Evolutionary conservation across 2,329 filamentous ascomycete species (phyloP), one percentile per base, ranked within the genome.

Genomic region (Ceratocystis huliohia): DNA sequence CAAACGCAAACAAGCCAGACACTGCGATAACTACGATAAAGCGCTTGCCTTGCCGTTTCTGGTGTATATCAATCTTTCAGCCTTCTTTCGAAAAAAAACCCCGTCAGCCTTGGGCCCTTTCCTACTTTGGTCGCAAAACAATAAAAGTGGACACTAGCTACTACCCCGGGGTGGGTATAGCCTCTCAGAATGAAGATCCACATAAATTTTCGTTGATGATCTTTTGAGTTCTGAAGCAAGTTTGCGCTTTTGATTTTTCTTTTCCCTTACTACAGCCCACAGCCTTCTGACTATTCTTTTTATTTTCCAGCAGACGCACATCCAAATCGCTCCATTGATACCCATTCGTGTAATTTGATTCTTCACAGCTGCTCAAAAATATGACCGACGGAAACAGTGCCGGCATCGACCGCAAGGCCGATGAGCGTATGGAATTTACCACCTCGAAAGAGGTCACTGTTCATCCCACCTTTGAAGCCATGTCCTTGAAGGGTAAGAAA

Each of bases 371-470:
- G 37, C 37, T 41, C 13, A 41, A 15, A 41, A 41, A 41, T 3
- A 99, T 97, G 94, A 91, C 92, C 70, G 93, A 97, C 77, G 86
- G 68, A 68, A 70, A 66, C 28, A 69, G 72, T 63, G 79, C 79
- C 70, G 83, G 82, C 69, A 86, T 97, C 75, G 93, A 99, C 78
- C 88, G 90, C 79, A 92, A 92, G 79, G 86, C 87, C 70, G 94
- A 97, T 77, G 92, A 96, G 82, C 87, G 90, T 77, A 96, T 97
- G 87, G 93, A 97, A 81, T 97, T 99, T 77, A 88, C 88, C 70
- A 99, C 94, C 76, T 96, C 93, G 70, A 96, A 96, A 79, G 94
- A 97, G 82, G 93, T 97, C 69, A 94, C 89, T 1, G 94, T 94
- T 67, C 91, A 93, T 73, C 91, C 92, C 59, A 96, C 92, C 65